Evolutionary conservation across 768 basidiomycete species (phyloP), one percentile per base, ranked within the genome.

Genomic region (Macrolepiota fuliginosa): DNA sequence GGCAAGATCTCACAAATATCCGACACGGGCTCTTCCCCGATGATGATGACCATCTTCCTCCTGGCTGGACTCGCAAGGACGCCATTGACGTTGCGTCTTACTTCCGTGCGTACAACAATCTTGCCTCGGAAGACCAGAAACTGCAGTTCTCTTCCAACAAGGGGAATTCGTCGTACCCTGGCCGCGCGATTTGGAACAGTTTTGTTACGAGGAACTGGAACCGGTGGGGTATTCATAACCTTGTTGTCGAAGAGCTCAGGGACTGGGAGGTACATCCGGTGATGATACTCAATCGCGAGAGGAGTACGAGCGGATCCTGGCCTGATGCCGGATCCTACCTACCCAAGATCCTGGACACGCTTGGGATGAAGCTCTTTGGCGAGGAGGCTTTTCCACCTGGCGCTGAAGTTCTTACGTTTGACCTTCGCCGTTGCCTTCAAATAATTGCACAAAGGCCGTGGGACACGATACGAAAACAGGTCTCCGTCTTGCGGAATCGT

Each of bases 1-100:
- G 71, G 71, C 59, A 67, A 39, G 63, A 68, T 2, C 52, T 65
- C 4, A 70, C 71, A 13, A 66, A 67, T 4, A 50, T 72, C 15
- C 17, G 27, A 1, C 63, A 68, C 40, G 67, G 71, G 15, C 62
- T 72, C 5, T 72, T 72, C 52, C 65, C 66, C 2, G 39, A 40
- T 3, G 66, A 69, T 27, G 65, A 68, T 29, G 22, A 40, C 7
- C 49, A 42, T 4, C 65, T 70, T 4, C 69, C 68, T 19, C 45
- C 25, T 24, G 65, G 66, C 1, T 63, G 63, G 63, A 63, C 64
- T 22, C 58, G 56, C 4, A 27, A 47, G 1, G 46, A 66, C 4
- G 56, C 64, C 4, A 24, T 24, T 7, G 58, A 61, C n/a, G 57
- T 70, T 29, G 4, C 39, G 0, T 54, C 68, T 0, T 71, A 63